These are phyloP conservation scores for Tolypocladium endophyticum DNA, from an alignment of 2,329 filamentous ascomycete species.

Conservation along the genomic window DNA sequence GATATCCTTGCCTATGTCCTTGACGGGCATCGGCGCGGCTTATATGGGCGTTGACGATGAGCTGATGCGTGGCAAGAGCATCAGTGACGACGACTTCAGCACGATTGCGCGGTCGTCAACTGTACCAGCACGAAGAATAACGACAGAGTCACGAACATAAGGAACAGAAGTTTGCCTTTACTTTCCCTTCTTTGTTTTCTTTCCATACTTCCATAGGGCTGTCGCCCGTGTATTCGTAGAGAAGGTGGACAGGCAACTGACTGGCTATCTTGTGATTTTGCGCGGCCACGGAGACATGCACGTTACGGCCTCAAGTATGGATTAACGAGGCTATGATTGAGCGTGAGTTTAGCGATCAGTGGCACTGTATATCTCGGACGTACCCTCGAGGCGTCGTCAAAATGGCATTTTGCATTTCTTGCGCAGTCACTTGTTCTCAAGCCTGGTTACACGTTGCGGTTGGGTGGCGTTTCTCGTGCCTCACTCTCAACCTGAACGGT, in stretches of 20 bases:
- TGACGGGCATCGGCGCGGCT: slow-evolving; percentile 15
- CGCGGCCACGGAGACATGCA: not conserved
- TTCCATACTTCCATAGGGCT: not conserved
- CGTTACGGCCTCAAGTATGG: not conserved
- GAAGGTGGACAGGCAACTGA: not conserved
- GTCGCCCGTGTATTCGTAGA: not conserved
- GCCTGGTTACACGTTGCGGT: not conserved
- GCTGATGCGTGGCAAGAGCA: slow-evolving; percentile 6
- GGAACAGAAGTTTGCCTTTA: not conserved
- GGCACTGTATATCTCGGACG: no score
- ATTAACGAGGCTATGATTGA: not conserved
- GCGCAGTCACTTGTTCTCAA: not conserved
- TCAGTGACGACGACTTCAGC: slow-evolving; percentile 8
- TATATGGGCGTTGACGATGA: slow-evolving; percentile 9
- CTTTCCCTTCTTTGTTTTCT: not conserved
- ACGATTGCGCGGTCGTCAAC: slow-evolving; percentile 6
- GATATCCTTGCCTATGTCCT: slow-evolving; percentile 6
- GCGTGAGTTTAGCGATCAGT: not conserved
- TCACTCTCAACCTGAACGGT: not conserved
- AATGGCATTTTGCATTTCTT: not conserved
- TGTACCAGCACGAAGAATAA: slow-evolving; percentile 7
- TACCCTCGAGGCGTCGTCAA: not conserved
- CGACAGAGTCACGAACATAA: slow-evolving; percentile 8
- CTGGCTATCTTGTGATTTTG: not conserved
- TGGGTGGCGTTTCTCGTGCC: not conserved